A percentile compares a stretch with the other conserved stretches of the same genome.
phyloP scores from a whole-genome alignment of 2,329 filamentous ascomycete genomes.

The Chaetomium sp. region DNA sequence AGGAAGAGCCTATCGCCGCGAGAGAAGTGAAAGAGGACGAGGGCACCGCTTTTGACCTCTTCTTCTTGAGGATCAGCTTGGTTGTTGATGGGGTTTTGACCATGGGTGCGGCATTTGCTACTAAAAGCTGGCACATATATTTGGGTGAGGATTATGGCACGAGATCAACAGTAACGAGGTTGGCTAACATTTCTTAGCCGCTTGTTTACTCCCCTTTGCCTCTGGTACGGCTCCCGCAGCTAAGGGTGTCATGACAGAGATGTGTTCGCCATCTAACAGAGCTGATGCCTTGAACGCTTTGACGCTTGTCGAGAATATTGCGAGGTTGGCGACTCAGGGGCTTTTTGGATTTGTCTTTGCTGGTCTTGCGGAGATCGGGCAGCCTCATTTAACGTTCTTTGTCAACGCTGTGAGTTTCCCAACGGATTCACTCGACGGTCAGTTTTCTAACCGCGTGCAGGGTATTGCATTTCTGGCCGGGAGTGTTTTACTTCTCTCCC shows the following conservation, averaged over 20 bases:
- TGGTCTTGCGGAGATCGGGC: conserved; percentile 52
- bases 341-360: conserved; percentile 64
- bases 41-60: conserved; percentile 56
- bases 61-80: conserved; percentile 60
- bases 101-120: conserved; percentile 55
- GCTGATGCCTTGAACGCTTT: conserved; percentile 63
- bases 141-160: conserved; percentile 35
- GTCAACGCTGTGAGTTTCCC: conserved; percentile 52
- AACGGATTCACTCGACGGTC: not conserved
- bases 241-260: conserved; percentile 67
- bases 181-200: conserved; percentile 34
- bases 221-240: conserved; percentile 63
- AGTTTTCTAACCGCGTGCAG: conserved; percentile 25
- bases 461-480: conserved; percentile 46
- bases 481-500: conserved; percentile 36
- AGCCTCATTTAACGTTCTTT: conserved; percentile 57
- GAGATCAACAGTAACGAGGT: not conserved
- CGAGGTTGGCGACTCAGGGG: conserved; percentile 55
- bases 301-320: conserved; percentile 64
- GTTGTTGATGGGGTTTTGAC: conserved; percentile 60
- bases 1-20: conserved; percentile 38
- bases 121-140: conserved; percentile 61
- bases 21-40: conserved; percentile 35
- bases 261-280: conserved; percentile 56
- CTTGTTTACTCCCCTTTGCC: conserved; percentile 58